Base-by-base conservation (phyloP, 306 rosid species). In the Sophora flavescens region DNA sequence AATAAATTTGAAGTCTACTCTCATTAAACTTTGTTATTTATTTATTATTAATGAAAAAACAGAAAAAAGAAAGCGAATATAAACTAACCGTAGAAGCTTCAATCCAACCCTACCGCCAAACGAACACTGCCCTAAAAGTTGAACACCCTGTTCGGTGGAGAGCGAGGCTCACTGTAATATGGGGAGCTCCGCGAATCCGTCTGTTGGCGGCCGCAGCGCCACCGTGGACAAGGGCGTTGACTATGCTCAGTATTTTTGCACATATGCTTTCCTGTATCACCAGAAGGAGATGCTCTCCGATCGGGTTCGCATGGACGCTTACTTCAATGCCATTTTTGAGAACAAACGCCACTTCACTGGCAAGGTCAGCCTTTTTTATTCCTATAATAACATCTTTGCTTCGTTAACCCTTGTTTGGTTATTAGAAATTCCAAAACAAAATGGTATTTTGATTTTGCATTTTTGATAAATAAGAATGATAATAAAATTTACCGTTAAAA, bases 241-340 rank as follows among this genome's bases (percentile, higher is more conserved):
- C 79, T 95, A 83, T 38, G 99, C 99, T 0, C 66, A 92, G 7
- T 95, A 95, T 84, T 95, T 95, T 81, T 95, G 97, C 87, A 90
- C 99, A 76, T 95, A 95, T 76, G 82, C 97, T 76, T 92, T 92
- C 52, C 92, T 95, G 9, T 95, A 88, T 78, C 99, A 95, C 85
- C 99, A 95, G 87, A 95, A 95, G 87, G 98, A 95, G 82, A 95
- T 92, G 99, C 99, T 95, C 74, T 95, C 93, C 33, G 99, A 95
- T 73, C 93, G 98, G 36, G 99, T 95, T 83, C 99, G 99, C 74
- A 95, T 95, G 99, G 96, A 95, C 79, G 91, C 98, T 78, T 95
- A 92, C 83, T 89, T 75, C 86, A 83, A 89, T 67, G 89, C 99
- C 74, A 85, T 95, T 78, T 91, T 92, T 56, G 67, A 84, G 81